Evolutionary conservation across 441 rosid genomes (phyloP), one percentile per base, ranked within the genome.

Genomic region (Cnidoscolus chayamansa): DNA sequence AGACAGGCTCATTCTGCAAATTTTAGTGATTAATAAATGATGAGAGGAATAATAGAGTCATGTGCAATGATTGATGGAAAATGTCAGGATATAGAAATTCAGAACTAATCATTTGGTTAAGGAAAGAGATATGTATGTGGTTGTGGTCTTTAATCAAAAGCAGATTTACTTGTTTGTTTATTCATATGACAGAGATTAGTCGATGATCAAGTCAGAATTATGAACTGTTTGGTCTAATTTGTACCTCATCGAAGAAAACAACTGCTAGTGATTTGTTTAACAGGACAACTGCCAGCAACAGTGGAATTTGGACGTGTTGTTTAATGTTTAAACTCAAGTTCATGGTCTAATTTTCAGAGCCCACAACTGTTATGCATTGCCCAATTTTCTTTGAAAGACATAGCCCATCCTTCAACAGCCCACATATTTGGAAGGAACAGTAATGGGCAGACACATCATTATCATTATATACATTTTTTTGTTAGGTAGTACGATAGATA

Each of bases 31-130:
- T 63, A 59, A 61, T 56, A 71, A 67, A 62, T 54, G 20, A 63
- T 56, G 10, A 25, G 51, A 53, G 30, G 73, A 61, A 73, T 45
- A 69, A n/a, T 63, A 75, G 25, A 45, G 48, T 66, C 83, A 84
- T 73, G 88, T 84, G 88, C 84, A 82, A 82, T 81, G 82, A 81
- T 82, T 82, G 73, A 72, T 67, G 70, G 2, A 32, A 82, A 40
- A 79, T 74, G 79, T 77, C 60, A 70, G 77, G 74, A 37, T 63
- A 57, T 45, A 43, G 10, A 66, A 76, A 66, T 20, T 60, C 49
- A 69, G 78, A 56, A 3, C 73, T 77, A 82, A 77, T 80, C 81
- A 82, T 78, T 76, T 74, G 81, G 53, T 62, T 0, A 58, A 20
- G 63, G 19, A 37, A 70, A 37, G 5, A 35, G 57, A 67, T 63